Percentiles rank a stretch among this genome's conserved stretches.
phyloP scores from a whole-genome alignment of 805 yeast species.

The Pichia gijzeniarum region DNA sequence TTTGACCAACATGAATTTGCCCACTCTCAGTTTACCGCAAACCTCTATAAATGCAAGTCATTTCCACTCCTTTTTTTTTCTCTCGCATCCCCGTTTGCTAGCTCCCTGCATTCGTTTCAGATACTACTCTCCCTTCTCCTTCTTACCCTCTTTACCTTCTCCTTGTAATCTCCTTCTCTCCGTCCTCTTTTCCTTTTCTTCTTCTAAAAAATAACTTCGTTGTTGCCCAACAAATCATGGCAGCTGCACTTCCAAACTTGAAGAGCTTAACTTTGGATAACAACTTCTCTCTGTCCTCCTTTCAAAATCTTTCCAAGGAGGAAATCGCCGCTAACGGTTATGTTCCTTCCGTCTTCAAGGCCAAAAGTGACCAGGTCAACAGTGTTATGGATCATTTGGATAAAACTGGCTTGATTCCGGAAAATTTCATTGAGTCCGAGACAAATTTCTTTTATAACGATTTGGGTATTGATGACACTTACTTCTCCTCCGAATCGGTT shows the following conservation, averaged over 20 bases:
- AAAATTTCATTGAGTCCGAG: constrained; percentile 75
- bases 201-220: not conserved
- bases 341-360: constrained; percentile 67
- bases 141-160: not conserved
- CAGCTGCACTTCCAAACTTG: constrained; percentile 11
- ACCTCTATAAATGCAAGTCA: no score
- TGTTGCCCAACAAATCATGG: not conserved
- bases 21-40: no score
- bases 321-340: constrained; percentile 47
- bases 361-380: constrained; percentile 74
- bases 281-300: constrained; percentile 32
- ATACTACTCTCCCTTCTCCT: not conserved
- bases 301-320: constrained; percentile 27
- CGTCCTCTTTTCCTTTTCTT: not conserved
- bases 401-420: constrained; percentile 84
- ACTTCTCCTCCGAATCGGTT: constrained; percentile 80
- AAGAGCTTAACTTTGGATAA: constrained; percentile 28
- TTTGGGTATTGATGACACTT: constrained; percentile 87
- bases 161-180: not conserved
- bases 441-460: constrained; percentile 83
- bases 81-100: not conserved
- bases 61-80: not conserved
- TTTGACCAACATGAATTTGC: no score
- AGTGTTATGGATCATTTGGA: constrained; percentile 77
- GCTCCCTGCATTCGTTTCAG: not conserved